Percentiles rank a stretch among this genome's conserved stretches.
phyloP scores from a whole-genome alignment of 306 rosid genomes.

The Gynostemma pentaphyllum region DNA sequence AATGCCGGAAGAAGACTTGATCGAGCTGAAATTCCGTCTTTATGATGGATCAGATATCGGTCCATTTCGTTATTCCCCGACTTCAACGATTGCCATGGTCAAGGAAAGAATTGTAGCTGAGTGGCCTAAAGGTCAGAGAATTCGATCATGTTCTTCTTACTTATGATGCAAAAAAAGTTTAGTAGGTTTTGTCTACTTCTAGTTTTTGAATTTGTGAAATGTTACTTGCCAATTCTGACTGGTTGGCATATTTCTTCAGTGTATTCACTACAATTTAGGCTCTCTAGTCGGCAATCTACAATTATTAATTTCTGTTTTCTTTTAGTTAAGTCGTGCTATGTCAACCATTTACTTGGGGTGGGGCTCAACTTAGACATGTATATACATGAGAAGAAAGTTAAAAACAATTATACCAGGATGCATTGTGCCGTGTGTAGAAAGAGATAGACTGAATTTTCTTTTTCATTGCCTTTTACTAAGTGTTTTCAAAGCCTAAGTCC shows the following conservation, averaged over 20 bases:
- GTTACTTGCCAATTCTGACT: background rate
- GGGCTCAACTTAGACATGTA: background rate
- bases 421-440: background rate
- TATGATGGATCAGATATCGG: slow-evolving; percentile 89
- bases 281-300: background rate
- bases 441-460: background rate
- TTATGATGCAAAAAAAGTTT: too few species aligned
- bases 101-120: slow-evolving; percentile 72
- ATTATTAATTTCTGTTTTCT: background rate
- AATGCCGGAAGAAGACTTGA: slow-evolving; percentile 84
- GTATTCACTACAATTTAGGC: too few species aligned
- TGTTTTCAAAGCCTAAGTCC: too few species aligned
- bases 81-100: slow-evolving; percentile 57
- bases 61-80: slow-evolving; percentile 64
- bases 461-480: background rate
- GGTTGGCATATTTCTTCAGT: background rate
- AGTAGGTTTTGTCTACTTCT: background rate
- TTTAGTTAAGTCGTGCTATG: background rate
- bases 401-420: background rate
- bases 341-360: background rate
- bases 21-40: slow-evolving; percentile 83
- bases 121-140: slow-evolving; percentile 75
- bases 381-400: background rate
- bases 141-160: background rate
- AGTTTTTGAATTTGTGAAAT: background rate